Evolutionary conservation across 306 rosid species (phyloP), one percentile per base, ranked within the genome.

Genomic region (Morella rubra): DNA sequence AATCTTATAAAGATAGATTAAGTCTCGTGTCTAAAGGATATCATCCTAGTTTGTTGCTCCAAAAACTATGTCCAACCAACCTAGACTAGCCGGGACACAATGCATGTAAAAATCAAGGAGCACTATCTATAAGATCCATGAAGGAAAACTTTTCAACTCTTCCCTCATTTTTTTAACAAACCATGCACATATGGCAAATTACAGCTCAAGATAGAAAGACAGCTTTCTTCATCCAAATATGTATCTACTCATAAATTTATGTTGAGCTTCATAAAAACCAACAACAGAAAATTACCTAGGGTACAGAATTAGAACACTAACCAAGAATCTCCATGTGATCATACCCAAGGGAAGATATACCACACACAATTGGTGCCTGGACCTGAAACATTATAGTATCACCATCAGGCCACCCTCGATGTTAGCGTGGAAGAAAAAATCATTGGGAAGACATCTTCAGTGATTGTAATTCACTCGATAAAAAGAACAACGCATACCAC

Each of bases 241-340:
- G 20, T 1, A 64, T 52, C 24, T 50, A 19, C 22, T n/a, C 47
- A 66, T 69, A 51, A 32, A 72, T 27, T 60, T 66, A 62, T 58
- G 52, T 50, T 62, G 79, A 73, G 61, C n/a, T 37, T 62, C 45
- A 73, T 73, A 45, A 66, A 11, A 76, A 68, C 52, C 76, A 44
- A n/a, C 44, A 42, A 76, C 41, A 60, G 77, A 59, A 60, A 56
- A 77, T 32, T 69, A 76, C 71, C 64, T 24, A 60, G 73, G 71
- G 53, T 54, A 80, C 53, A 61, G 75, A 84, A 79, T 76, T 75
- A 80, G 52, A 77, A 85, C 73, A 84, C 98, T 90, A 77, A 93
- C 98, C 98, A 84, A 93, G 98, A 86, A 93, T 88, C 84, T 93
- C 98, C 97, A 91, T 91, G 89, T 94, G 98, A 84, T 94, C 98